These are phyloP conservation scores for Elasticomyces elasticus DNA, from an alignment of 495 filamentous ascomycete genomes.

Conservation along the genomic window DNA sequence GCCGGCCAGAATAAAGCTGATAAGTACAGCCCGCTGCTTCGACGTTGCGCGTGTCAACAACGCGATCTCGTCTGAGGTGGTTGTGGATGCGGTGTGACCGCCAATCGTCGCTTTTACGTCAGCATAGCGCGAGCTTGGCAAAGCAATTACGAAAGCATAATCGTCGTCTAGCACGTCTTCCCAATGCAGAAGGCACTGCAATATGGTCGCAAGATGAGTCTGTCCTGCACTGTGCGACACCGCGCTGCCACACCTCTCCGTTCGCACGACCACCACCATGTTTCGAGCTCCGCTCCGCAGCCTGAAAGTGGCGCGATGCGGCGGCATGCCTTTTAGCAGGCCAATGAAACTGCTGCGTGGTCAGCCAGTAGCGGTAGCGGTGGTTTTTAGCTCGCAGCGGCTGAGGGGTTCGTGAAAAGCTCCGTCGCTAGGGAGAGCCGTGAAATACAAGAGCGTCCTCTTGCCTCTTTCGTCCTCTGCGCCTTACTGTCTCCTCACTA, in stretches of 20 bases:
- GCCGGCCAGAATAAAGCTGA: too few species aligned
- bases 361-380: background rate
- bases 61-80: too few species aligned
- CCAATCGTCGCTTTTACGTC: slow-evolving; percentile 1
- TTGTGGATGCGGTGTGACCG: too few species aligned
- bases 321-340: background rate
- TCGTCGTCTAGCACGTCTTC: too few species aligned
- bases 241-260: too few species aligned
- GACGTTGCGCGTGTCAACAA: too few species aligned
- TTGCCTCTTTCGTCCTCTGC: background rate
- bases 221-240: too few species aligned
- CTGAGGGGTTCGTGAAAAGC: background rate
- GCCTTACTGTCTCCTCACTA: background rate
- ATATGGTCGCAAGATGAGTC: too few species aligned
- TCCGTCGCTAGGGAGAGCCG: background rate
- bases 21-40: too few species aligned
- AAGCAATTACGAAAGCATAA: too few species aligned
- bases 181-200: background rate
- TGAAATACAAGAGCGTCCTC: background rate
- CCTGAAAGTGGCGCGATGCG: background rate
- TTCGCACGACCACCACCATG: background rate
- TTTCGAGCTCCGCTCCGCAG: background rate
- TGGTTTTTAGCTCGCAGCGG: background rate
- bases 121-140: background rate
- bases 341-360: background rate